phyloP scores from a whole-genome alignment of 2,329 filamentous ascomycete species.

The Rutstroemia sp. region DNA sequence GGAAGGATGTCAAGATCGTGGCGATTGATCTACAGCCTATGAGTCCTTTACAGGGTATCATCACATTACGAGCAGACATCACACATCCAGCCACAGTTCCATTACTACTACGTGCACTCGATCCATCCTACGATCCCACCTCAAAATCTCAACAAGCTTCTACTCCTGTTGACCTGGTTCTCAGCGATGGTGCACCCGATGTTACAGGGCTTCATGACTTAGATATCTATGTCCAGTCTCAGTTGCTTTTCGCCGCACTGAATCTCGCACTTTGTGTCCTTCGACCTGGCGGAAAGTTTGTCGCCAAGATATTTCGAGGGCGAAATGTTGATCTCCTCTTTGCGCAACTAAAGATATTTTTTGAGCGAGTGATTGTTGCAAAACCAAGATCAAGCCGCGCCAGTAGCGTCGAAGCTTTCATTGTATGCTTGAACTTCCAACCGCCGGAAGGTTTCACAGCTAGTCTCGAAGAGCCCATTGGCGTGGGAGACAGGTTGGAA shows the following conservation, averaged over 20 bases:
- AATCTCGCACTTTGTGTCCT: conserved; percentile 91
- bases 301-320: conserved; percentile 94
- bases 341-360: conserved; percentile 87
- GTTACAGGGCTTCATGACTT: conserved; percentile 95
- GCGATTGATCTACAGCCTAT: conserved; percentile 95
- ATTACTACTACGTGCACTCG: conserved; percentile 75
- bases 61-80: conserved; percentile 88
- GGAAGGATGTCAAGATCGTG: conserved; percentile 82
- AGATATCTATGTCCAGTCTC: conserved; percentile 96
- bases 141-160: conserved; percentile 47
- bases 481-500: conserved; percentile 50
- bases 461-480: conserved; percentile 68
- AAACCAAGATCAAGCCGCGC: conserved; percentile 93
- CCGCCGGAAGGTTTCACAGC: conserved; percentile 71
- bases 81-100: conserved; percentile 95
- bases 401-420: conserved; percentile 93
- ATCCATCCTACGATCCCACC: conserved; percentile 56
- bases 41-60: conserved; percentile 86
- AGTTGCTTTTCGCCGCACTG: conserved; percentile 87
- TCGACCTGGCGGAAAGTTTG: conserved; percentile 88
- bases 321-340: conserved; percentile 94
- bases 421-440: conserved; percentile 85
- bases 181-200: conserved; percentile 92
- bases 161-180: conserved; percentile 82
- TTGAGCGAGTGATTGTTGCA: conserved; percentile 78